A percentile compares a stretch with the other conserved stretches of the same genome.
Conservation (phyloP, 768 basidiomycete species). For the Tricholoma hemisulphureum region DNA sequence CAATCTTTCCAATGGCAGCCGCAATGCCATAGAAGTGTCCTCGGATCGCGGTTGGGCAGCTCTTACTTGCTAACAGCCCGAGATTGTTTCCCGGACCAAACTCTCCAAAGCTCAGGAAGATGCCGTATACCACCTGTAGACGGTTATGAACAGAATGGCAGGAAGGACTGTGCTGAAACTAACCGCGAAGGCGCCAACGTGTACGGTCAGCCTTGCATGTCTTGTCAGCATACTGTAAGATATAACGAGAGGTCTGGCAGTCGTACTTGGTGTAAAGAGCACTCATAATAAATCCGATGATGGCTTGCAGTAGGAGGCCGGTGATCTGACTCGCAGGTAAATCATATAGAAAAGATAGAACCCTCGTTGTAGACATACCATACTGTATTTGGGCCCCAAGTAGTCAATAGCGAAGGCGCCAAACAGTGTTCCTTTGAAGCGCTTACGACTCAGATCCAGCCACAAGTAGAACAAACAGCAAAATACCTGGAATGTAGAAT, state of each 20-base stretch:
- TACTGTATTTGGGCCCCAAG: slow-evolving; percentile 72
- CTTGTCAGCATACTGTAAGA: not conserved
- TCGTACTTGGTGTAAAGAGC: slow-evolving; percentile 64
- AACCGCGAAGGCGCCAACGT: slow-evolving; percentile 77
- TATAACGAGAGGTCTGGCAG: not conserved
- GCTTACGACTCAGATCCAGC: slow-evolving; percentile 24
- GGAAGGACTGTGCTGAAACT: slow-evolving; percentile 16
- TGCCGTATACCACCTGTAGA: slow-evolving; percentile 75
- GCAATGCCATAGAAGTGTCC: slow-evolving; percentile 86
- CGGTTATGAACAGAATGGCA: slow-evolving; percentile 1
- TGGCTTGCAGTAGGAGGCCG: slow-evolving; percentile 64
- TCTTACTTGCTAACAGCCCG: slow-evolving; percentile 83
- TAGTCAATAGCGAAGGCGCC: slow-evolving; percentile 78
- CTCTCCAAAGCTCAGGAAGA: slow-evolving; percentile 89
- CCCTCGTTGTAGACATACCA: slow-evolving; percentile 45
- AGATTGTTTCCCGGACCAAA: slow-evolving; percentile 85
- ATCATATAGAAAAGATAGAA: not conserved
- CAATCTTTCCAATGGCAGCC: slow-evolving; percentile 83
- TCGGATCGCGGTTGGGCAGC: slow-evolving; percentile 80
- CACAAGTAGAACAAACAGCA: not conserved
- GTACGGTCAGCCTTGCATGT: slow-evolving; percentile 46
- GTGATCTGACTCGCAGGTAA: slow-evolving; percentile 45
- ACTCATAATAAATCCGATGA: slow-evolving; percentile 88
- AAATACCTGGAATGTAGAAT: slow-evolving; percentile 40
- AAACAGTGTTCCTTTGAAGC: slow-evolving; percentile 59